Conservation (phyloP, 495 filamentous ascomycete genomes). For the Penicillium waksmanii region DNA sequence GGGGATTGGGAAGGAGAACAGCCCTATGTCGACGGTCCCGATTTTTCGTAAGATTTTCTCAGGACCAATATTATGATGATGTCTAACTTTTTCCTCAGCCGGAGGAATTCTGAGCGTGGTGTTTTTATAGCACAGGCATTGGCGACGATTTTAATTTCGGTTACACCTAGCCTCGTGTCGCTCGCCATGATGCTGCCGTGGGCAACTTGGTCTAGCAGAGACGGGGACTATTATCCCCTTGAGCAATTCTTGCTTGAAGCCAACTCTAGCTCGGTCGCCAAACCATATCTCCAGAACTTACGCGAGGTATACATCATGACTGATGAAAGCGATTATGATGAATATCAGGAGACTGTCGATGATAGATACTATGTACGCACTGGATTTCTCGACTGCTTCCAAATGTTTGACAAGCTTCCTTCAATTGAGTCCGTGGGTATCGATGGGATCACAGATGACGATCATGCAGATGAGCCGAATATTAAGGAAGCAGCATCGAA, state of each 20-base stretch:
- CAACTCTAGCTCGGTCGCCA: not conserved
- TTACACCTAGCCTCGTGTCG: not conserved
- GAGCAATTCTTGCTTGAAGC: not conserved
- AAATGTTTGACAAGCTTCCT: not conserved
- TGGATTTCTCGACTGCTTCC: not conserved
- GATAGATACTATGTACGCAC: not conserved
- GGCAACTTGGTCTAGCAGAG: not conserved
- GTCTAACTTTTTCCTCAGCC: not conserved
- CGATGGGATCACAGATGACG: not conserved
- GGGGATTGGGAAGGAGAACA: not conserved
- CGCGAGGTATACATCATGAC: not conserved
- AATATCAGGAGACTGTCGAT: not conserved
- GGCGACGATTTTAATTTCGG: not conserved
- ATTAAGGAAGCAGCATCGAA: not conserved
- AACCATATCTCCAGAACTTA: not conserved
- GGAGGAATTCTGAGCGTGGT: not conserved
- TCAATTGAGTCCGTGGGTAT: not conserved
- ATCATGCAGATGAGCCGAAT: not conserved
- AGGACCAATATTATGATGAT: not conserved
- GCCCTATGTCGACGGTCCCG: not conserved
- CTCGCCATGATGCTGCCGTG: not conserved
- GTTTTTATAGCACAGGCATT: not conserved
- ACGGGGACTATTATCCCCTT: not conserved
- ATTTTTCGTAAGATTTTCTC: not conserved
- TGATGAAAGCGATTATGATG: not conserved